Evolutionary conservation across 139 green algal species (phyloP).

Genomic region (Desmodesmus armatus): DNA sequence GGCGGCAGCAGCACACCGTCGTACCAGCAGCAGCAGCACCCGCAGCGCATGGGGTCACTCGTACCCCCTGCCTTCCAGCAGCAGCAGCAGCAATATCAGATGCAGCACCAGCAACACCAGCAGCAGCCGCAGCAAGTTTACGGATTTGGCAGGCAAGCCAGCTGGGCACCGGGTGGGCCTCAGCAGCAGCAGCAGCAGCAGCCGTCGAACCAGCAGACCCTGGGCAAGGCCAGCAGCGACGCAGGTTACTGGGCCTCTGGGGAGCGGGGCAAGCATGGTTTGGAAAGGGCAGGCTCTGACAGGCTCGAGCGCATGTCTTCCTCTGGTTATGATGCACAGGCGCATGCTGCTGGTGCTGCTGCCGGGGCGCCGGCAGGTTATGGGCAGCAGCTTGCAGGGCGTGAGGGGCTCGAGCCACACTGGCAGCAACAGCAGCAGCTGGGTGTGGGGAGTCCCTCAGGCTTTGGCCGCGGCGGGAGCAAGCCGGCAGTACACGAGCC

Average conservation of each 20-base stretch:
- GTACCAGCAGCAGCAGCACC: conserved; percentile 24
- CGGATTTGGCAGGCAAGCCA: neutral
- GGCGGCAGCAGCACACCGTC: neutral
- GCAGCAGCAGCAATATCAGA: neutral
- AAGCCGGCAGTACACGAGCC: neutral
- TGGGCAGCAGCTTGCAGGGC: neutral
- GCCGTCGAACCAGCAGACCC: neutral
- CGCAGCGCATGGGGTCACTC: conserved; percentile 1
- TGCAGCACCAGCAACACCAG: neutral
- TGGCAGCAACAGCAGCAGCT: conserved; percentile 27
- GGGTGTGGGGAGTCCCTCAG: no score
- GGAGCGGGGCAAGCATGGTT: no score
- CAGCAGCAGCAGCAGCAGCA: neutral
- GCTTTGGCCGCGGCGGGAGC: no score
- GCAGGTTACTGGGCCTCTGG: neutral
- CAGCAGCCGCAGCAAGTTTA: neutral
- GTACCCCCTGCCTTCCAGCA: neutral
- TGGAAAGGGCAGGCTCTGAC: neutral
- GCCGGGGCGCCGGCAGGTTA: neutral
- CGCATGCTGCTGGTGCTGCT: neutral
- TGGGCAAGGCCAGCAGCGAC: neutral
- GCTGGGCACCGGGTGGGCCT: neutral
- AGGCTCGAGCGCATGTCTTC: no score
- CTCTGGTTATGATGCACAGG: no score
- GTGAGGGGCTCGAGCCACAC: neutral